Conservation (phyloP, 352 stramenopile species). For the Phytophthora ramorum region DNA sequence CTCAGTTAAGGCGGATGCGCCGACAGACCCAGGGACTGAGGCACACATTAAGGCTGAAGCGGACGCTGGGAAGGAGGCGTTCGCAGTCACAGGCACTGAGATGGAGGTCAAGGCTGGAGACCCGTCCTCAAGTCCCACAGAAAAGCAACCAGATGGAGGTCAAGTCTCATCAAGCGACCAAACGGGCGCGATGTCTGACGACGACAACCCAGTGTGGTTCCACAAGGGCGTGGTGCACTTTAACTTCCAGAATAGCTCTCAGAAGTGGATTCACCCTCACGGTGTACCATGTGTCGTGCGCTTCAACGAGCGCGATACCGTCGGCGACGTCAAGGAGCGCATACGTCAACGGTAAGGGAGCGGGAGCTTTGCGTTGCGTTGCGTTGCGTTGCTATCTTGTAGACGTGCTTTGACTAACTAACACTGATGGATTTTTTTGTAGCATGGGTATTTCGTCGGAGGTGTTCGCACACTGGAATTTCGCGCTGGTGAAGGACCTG, state of each 20-base stretch:
- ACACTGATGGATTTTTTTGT: constrained; percentile 1
- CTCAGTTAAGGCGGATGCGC: background rate
- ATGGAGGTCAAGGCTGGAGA: background rate
- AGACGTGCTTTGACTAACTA: constrained; percentile 14
- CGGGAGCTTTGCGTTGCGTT: too few relatives aligned
- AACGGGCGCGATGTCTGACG: constrained; percentile 10
- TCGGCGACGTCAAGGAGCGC: constrained; percentile 71
- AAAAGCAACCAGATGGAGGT: background rate
- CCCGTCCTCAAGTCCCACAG: background rate
- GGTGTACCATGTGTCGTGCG: constrained; percentile 73
- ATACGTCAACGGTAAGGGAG: constrained; percentile 62
- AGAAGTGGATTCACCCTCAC: constrained; percentile 79
- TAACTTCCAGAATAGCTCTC: constrained; percentile 60
- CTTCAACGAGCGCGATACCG: constrained; percentile 70
- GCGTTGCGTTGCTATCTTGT: constrained; percentile 5
- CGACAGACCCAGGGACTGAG: background rate
- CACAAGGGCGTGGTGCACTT: constrained; percentile 79
- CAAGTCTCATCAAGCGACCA: background rate
- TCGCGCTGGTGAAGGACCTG: constrained; percentile 79
- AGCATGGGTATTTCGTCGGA: constrained; percentile 79
- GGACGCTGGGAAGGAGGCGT: background rate
- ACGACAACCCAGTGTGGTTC: constrained; percentile 41
- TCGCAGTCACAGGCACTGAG: background rate
- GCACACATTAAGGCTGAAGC: background rate
- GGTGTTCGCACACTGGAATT: constrained; percentile 73